phyloP scores from a whole-genome alignment of 257 asterid genomes.

The Solanum medicagineum region DNA sequence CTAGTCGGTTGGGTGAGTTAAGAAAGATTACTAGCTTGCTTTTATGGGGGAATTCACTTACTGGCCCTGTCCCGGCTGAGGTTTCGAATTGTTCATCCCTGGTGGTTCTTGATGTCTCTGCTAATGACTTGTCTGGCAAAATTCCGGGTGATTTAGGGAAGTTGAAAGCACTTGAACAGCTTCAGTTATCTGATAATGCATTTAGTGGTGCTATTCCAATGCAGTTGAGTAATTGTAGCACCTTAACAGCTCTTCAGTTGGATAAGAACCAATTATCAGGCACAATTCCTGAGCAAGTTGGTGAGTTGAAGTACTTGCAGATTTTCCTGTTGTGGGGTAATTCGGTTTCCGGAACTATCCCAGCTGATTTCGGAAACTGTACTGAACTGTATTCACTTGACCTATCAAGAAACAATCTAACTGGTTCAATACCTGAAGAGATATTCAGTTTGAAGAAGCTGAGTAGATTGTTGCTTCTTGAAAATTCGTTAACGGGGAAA shows the following conservation, averaged over 20 bases:
- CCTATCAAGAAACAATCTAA: conserved; percentile 67
- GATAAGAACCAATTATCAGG: conserved; percentile 66
- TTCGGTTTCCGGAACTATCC: conserved; percentile 67
- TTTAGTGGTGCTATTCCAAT: conserved; percentile 53
- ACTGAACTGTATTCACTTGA: conserved; percentile 81
- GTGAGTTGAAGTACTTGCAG: conserved; percentile 60
- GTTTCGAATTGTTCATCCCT: conserved; percentile 57
- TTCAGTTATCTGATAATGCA: conserved; percentile 71
- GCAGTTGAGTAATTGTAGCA: conserved; percentile 59
- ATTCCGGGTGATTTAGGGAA: conserved; percentile 64
- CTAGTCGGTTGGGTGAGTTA: conserved; percentile 49
- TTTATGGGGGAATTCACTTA: conserved; percentile 69
- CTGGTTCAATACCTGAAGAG: conserved; percentile 79
- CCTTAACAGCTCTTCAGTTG: conserved; percentile 66
- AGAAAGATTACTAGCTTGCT: conserved; percentile 72
- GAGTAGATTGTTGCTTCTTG: conserved; percentile 68
- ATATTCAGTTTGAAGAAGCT: conserved; percentile 59
- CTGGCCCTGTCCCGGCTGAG: conserved; percentile 51
- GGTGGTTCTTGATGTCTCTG: conserved; percentile 73
- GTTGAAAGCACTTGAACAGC: conserved; percentile 50
- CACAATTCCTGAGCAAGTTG: conserved; percentile 49
- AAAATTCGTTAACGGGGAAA: conserved; percentile 64
- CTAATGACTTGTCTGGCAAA: conserved; percentile 55
- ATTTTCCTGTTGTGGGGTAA: conserved; percentile 85
- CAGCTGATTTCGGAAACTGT: conserved; percentile 60